These are phyloP conservation scores for Fagopyrum tataricum DNA, from an alignment of 148 eudicot species.

Conservation along the genomic window DNA sequence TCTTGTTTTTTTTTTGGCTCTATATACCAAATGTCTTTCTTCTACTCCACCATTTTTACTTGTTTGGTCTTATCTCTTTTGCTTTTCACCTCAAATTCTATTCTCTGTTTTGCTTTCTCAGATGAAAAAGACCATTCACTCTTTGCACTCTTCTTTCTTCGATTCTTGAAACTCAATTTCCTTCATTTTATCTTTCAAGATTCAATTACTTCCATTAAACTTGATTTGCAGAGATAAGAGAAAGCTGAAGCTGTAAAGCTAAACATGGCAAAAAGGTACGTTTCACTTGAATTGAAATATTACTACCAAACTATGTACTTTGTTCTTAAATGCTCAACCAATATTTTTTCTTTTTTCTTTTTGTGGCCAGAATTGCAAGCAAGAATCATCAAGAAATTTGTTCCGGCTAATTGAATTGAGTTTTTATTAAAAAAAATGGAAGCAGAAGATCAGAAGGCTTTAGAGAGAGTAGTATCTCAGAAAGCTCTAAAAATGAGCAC, in stretches of 20 bases:
- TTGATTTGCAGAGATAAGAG: slow-evolving; percentile 3
- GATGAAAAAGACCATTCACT: neutral
- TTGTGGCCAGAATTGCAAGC: slow-evolving; percentile 6
- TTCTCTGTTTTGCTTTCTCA: neutral
- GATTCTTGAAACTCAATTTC: neutral
- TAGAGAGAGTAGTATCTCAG: slow-evolving; percentile 76
- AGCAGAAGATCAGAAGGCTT: slow-evolving; percentile 36
- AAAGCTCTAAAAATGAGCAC: slow-evolving; percentile 70
- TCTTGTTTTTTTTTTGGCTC: slow-evolving; percentile 7
- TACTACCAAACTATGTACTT: neutral
- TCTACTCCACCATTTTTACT: slow-evolving; percentile 1
- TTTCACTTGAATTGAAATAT: neutral
- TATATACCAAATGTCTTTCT: slow-evolving; percentile 21
- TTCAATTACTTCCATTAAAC: neutral
- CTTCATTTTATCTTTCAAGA: neutral
- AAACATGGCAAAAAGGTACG: slow-evolving; percentile 11
- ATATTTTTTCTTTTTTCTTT: neutral
- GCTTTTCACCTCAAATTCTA: slow-evolving; percentile 5
- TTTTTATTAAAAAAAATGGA: slow-evolving; percentile 35
- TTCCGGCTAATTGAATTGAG: neutral
- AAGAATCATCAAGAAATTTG: slow-evolving; percentile 1
- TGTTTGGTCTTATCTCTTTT: slow-evolving; percentile 10
- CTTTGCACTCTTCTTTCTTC: neutral
- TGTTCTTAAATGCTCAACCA: neutral
- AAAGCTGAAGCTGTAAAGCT: slow-evolving; percentile 7